These are phyloP conservation scores for Cruciata laevipes DNA, from an alignment of 257 asterid genomes.

Conservation along the genomic window DNA sequence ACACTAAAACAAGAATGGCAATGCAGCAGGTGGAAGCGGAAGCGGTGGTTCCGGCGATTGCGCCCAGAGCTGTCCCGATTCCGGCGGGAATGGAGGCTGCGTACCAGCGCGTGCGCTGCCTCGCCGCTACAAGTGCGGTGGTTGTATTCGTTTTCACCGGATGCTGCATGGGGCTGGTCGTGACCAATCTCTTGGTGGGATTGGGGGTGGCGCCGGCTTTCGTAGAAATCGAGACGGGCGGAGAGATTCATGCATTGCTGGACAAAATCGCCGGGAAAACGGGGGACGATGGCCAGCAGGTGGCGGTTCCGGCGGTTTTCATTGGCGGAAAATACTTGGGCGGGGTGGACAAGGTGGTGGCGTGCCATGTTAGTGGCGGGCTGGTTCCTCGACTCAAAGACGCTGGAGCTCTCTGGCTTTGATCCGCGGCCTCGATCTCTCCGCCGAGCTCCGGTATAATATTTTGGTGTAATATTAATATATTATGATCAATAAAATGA, in stretches of 20 bases:
- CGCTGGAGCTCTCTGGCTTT: conserved; percentile 90
- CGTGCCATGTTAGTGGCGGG: conserved; percentile 70
- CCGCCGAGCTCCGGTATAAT: too few species aligned
- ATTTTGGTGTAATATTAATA: too few species aligned
- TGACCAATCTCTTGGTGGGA: conserved; percentile 65
- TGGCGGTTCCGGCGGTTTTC: conserved; percentile 63
- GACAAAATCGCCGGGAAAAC: conserved; percentile 27
- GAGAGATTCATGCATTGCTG: conserved; percentile 46
- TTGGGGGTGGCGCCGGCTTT: conserved; percentile 75
- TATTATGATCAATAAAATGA: too few species aligned
- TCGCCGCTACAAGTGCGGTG: conserved; percentile 65
- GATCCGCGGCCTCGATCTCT: not conserved
- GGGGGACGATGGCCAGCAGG: conserved; percentile 7
- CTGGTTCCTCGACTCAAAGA: conserved; percentile 78
- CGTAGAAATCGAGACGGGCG: conserved; percentile 69
- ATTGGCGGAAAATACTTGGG: conserved; percentile 79
- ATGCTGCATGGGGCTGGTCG: conserved; percentile 91
- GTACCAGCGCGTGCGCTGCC: conserved; percentile 36
- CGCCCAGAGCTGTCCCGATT: not conserved
- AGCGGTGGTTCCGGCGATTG: not conserved
- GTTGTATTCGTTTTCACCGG: conserved; percentile 73
- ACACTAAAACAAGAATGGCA: too few species aligned
- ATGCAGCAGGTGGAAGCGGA: too few species aligned
- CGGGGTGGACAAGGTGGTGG: conserved; percentile 65
- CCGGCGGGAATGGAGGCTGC: conserved; percentile 2